Base-by-base conservation (phyloP, 2,329 filamentous ascomycete species). In the Colletotrichum abscissum region DNA sequence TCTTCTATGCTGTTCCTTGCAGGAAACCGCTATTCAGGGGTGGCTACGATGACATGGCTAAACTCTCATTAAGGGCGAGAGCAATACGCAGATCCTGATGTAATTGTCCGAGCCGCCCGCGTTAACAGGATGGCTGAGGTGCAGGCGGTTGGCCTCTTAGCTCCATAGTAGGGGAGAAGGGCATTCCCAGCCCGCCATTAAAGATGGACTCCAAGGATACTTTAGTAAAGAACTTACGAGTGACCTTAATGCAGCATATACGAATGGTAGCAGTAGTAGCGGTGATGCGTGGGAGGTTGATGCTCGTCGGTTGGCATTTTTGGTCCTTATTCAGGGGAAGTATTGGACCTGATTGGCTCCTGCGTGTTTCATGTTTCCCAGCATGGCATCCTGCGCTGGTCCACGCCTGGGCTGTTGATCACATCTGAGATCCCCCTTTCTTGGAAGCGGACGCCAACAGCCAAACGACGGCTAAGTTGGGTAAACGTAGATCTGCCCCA, bases 61-160 rank as follows among this genome's bases (percentile, higher is more conserved):
- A 35, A 60, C 59, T 58, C 24, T 73, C 49, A 60, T 55, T 19
- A 58, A 63, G 52, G n/a, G 24, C 66, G 65, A 46, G 60, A 74
- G 71, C 63, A 12, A n/a, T 65, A 62, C 67, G 73, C 71, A 71
- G 72, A 74, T 74, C 73, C 65, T 74, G 70, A 69, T 75, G 70
- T 71, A 75, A 74, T 67, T 38, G 70, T 46, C 38, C 58, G 73
- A 52, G 16, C 71, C 66, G 66, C 9, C 71, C 57, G 30, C 30
- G 46, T 38, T 33, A 8, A 52, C 52, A 54, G 16, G 63, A 56
- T 52, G 72, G 55, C 68, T 54, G 59, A 59, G 64, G 54, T 49
- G 7, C 19, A 49, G 19, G 42, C 42, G 19, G 42, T 28, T 30
- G 49, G n/a, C 35, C 6, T n/a, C 33, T 56, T 42, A 24, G 26